These are phyloP conservation scores for Closterium sp. DNA, from an alignment of 139 green algal species.

Conservation along the genomic window DNA sequence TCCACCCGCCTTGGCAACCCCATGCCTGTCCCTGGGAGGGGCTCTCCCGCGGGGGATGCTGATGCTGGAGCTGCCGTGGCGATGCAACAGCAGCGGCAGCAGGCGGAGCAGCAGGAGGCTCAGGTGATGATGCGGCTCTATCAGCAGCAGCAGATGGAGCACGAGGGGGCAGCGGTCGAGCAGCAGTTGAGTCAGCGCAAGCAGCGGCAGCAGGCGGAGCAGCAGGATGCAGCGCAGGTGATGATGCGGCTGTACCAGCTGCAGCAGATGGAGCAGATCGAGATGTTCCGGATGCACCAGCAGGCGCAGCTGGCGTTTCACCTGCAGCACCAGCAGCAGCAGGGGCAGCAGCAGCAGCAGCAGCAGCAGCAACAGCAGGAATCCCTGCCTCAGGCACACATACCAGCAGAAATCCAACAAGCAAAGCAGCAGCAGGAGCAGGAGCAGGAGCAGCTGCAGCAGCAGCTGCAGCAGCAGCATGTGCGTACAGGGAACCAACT, in stretches of 20 bases:
- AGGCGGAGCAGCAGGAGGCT: too few species aligned
- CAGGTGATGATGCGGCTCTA: too few species aligned
- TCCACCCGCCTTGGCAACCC: background rate
- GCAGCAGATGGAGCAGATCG: background rate
- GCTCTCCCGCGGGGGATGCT: background rate
- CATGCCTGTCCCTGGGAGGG: background rate
- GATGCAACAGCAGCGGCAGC: background rate
- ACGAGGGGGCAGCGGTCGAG: background rate
- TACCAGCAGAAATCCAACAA: background rate
- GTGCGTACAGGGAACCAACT: too few species aligned
- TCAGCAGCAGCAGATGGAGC: background rate
- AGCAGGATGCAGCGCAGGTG: background rate
- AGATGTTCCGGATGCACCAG: background rate
- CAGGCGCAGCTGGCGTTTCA: background rate
- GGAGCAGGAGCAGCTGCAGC: slow-evolving; percentile 54
- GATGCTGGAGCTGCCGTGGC: background rate
- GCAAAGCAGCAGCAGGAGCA: background rate
- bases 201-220: background rate
- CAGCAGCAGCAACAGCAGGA: background rate
- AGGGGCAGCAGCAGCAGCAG: background rate
- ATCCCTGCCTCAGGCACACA: too few species aligned
- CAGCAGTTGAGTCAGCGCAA: background rate
- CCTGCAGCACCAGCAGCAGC: background rate
- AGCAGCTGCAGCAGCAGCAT: too few species aligned
- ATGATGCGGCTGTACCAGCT: background rate